Conservation (phyloP, 2,329 filamentous ascomycete species). For the Alternaria infectoria region DNA sequence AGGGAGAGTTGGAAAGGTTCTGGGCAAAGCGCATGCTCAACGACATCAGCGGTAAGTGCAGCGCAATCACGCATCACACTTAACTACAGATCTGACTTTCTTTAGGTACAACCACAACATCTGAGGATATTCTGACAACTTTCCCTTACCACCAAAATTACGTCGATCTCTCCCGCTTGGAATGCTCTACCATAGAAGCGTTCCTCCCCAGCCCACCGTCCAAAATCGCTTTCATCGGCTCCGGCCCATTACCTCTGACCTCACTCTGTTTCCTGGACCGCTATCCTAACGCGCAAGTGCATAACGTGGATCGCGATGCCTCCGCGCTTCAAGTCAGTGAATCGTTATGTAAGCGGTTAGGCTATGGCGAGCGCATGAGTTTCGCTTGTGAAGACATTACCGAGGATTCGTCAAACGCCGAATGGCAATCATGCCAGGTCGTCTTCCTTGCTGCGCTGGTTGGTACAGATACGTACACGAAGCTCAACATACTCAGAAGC, state of each 20-base stretch:
- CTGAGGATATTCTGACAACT: neutral
- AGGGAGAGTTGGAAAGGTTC: constrained; percentile 54
- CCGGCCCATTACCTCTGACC: constrained; percentile 58
- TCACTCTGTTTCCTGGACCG: constrained; percentile 53
- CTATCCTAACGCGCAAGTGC: constrained; percentile 39
- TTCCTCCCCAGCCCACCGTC: constrained; percentile 37
- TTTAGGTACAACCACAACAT: neutral
- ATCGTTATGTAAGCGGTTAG: constrained; percentile 42
- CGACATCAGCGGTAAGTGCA: constrained; percentile 6
- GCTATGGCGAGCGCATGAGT: constrained; percentile 48
- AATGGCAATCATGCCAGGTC: constrained; percentile 51
- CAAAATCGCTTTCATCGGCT: constrained; percentile 58
- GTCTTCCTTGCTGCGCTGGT: constrained; percentile 61
- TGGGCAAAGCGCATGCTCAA: constrained; percentile 51
- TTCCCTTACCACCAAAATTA: constrained; percentile 62
- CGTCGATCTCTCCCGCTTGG: constrained; percentile 55
- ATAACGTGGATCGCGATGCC: constrained; percentile 53
- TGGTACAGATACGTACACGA: constrained; percentile 51
- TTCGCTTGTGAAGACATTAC: constrained; percentile 49
- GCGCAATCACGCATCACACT: neutral
- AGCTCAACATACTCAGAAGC: constrained; percentile 49
- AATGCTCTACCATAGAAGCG: constrained; percentile 52
- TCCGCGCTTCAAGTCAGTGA: constrained; percentile 46
- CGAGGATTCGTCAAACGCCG: neutral
- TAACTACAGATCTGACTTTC: neutral